Evolutionary conservation across 2,329 filamentous ascomycete genomes (phyloP).

Genomic region (Blastomyces emzantsi): DNA sequence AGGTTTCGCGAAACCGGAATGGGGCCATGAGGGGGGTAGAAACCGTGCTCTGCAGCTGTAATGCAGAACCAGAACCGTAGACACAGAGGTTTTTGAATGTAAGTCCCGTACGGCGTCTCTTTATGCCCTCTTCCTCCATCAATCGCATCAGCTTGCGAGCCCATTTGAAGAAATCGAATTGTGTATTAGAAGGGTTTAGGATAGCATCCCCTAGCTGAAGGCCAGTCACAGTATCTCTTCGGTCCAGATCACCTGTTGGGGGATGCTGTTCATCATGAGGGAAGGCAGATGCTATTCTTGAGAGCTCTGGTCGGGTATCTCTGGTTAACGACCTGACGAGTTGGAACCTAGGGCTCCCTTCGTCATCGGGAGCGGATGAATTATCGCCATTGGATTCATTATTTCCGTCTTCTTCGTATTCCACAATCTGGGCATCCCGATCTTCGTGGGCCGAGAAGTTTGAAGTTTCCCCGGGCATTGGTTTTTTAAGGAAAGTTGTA

Average conservation of each 20-base stretch:
- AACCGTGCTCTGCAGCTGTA: constrained; percentile 62
- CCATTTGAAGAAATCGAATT: constrained; percentile 49
- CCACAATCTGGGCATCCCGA: background rate
- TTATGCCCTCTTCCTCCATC: constrained; percentile 49
- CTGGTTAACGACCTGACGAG: constrained; percentile 17
- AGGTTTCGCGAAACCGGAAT: constrained; percentile 47
- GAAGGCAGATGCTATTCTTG: constrained; percentile 15
- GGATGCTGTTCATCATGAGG: constrained; percentile 9
- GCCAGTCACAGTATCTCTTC: constrained; percentile 30
- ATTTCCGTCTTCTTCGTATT: background rate
- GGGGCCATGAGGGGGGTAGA: constrained; percentile 50
- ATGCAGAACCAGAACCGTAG: constrained; percentile 55
- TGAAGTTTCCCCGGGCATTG: background rate
- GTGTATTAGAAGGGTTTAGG: constrained; percentile 44
- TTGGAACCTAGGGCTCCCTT: background rate
- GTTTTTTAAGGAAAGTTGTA: background rate
- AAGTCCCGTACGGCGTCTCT: constrained; percentile 48
- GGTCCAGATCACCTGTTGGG: constrained; percentile 9
- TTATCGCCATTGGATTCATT: background rate
- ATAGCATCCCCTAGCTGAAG: constrained; percentile 39
- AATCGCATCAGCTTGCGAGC: constrained; percentile 41
- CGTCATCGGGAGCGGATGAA: background rate
- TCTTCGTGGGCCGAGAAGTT: background rate
- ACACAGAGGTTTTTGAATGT: constrained; percentile 58
- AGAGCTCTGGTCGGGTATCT: constrained; percentile 11